Evolutionary conservation across 257 asterid genomes (phyloP).

Genomic region (Henckelia pumila): DNA sequence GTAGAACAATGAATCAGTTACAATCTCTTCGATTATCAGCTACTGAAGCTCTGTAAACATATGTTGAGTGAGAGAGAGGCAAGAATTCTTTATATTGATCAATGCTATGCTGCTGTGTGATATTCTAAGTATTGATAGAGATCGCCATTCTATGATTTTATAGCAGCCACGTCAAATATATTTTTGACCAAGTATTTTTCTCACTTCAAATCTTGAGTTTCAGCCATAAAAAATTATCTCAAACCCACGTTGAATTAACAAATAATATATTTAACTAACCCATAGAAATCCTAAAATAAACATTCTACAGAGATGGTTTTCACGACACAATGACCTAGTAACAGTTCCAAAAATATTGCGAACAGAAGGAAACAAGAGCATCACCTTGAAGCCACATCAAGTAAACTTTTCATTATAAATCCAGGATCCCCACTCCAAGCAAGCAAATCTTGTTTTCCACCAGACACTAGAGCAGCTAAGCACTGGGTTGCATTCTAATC

Average conservation of each 20-base stretch:
- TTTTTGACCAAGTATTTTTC: background rate
- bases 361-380: constrained; percentile 19
- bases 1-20: background rate
- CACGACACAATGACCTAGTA: too few species aligned
- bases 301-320: background rate
- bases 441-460: constrained; percentile 89
- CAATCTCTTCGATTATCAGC: background rate
- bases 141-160: background rate
- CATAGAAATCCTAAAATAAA: background rate
- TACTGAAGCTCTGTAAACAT: background rate
- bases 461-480: constrained; percentile 79
- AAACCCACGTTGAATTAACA: background rate
- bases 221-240: background rate
- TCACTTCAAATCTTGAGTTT: background rate
- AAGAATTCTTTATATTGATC: background rate
- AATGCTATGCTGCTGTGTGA: background rate
- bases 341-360: background rate
- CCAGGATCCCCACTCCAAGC: constrained; percentile 84
- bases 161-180: too few species aligned
- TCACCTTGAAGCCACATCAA: constrained; percentile 95
- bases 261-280: background rate
- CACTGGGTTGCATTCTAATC: constrained; percentile 91
- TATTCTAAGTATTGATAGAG: background rate
- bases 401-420: constrained; percentile 81
- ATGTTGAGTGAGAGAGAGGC: background rate